phyloP scores from a whole-genome alignment of 345 rosid genomes.

The Citropsis articulata region DNA sequence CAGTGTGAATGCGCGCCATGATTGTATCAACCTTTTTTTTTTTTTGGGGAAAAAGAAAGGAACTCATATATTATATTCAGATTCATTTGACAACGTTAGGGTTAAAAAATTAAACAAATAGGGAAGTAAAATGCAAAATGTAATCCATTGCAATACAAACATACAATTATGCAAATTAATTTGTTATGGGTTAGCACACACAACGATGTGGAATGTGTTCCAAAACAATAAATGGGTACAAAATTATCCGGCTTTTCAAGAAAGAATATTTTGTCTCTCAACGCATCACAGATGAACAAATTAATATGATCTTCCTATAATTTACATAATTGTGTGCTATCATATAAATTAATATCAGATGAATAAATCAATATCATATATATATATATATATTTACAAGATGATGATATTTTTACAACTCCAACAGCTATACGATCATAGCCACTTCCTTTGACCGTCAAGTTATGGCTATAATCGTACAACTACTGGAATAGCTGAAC shows the following conservation, averaged over 20 bases:
- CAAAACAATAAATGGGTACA: background rate
- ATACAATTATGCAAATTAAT: background rate
- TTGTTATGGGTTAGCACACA: background rate
- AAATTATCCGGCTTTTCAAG: background rate
- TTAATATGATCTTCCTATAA: no score
- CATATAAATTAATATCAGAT: no score
- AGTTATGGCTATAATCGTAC: no score
- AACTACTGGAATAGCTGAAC: no score
- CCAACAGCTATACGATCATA: no score
- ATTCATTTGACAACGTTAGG: background rate
- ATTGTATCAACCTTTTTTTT: conserved; percentile 2
- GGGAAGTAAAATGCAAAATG: background rate
- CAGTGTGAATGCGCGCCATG: conserved; percentile 30
- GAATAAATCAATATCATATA: no score
- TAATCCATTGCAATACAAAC: background rate
- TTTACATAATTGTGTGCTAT: no score
- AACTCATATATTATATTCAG: background rate
- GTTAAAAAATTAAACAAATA: background rate
- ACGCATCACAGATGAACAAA: no score
- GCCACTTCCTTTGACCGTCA: no score
- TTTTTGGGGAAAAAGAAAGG: background rate
- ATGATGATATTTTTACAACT: no score
- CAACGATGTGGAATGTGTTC: background rate
- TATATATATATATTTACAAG: no score
- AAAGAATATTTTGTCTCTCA: no score